These are phyloP conservation scores for Eimeria acervulina DNA, from an alignment of 169 alveolate genomes.

Conservation along the genomic window DNA sequence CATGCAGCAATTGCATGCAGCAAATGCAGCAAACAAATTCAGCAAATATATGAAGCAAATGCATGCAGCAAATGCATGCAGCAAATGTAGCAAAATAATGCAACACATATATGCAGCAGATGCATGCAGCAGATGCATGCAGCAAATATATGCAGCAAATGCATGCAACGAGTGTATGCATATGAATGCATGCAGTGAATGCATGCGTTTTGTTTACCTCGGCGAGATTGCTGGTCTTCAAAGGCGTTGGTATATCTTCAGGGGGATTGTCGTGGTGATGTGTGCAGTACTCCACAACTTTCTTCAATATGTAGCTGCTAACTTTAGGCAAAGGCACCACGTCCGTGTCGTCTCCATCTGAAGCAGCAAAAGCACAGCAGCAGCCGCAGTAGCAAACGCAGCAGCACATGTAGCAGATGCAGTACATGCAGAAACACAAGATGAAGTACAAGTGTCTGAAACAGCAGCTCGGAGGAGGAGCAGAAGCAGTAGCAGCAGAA, in stretches of 20 bases:
- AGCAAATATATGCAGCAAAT: not conserved
- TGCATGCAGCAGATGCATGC: not conserved
- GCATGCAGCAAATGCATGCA: no score
- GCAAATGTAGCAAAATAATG: no score
- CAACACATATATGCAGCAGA: not conserved
- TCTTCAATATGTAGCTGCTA: slow-evolving; percentile 91
- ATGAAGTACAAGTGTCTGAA: no score
- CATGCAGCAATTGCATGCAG: no score
- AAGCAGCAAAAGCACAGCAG: not conserved
- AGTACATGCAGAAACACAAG: not conserved
- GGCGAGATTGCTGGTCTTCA: slow-evolving; percentile 92
- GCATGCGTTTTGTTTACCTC: slow-evolving; percentile 80
- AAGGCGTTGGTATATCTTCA: slow-evolving; percentile 96
- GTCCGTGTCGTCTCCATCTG: slow-evolving; percentile 95
- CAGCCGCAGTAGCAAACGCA: not conserved
- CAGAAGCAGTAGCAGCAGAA: no score
- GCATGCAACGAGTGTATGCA: not conserved
- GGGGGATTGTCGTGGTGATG: slow-evolving; percentile 95
- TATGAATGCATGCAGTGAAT: not conserved
- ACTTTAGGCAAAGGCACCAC: slow-evolving; percentile 97
- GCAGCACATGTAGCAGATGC: not conserved
- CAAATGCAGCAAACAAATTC: no score
- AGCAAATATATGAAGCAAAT: no score
- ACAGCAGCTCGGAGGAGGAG: no score
- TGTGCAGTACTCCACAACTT: slow-evolving; percentile 95